phyloP scores from a whole-genome alignment of 2,329 filamentous ascomycete species.

The Venturia asperata region DNA sequence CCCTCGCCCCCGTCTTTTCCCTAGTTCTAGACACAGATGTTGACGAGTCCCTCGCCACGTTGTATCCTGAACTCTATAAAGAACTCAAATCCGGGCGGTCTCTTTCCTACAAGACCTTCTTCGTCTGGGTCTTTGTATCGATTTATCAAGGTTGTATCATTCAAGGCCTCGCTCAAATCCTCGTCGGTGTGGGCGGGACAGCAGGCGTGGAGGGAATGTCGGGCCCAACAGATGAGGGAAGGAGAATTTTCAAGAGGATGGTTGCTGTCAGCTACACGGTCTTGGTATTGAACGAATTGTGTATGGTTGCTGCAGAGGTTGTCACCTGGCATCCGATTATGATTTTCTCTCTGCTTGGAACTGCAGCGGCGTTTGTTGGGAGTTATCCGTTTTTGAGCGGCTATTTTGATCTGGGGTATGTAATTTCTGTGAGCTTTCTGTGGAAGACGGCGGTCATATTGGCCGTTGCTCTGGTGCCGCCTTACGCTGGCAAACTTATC shows the following conservation, averaged over 20 bases:
- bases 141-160: slow-evolving; percentile 95
- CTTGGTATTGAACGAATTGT: slow-evolving; percentile 84
- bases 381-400: slow-evolving; percentile 76
- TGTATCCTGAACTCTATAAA: slow-evolving; percentile 96
- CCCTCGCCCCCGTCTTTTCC: slow-evolving; percentile 84
- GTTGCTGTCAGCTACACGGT: slow-evolving; percentile 88
- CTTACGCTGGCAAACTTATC: slow-evolving; percentile 80
- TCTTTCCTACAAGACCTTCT: slow-evolving; percentile 88
- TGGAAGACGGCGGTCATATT: slow-evolving; percentile 81
- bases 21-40: slow-evolving; percentile 93
- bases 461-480: slow-evolving; percentile 74
- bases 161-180: slow-evolving; percentile 83
- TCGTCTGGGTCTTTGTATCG: slow-evolving; percentile 90
- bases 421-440: slow-evolving; percentile 72
- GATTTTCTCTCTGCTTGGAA: slow-evolving; percentile 77
- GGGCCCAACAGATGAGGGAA: slow-evolving; percentile 20
- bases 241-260: slow-evolving; percentile 48
- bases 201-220: background rate
- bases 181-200: slow-evolving; percentile 57
- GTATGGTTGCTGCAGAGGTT: slow-evolving; percentile 95
- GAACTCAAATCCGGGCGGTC: slow-evolving; percentile 86
- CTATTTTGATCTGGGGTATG: slow-evolving; percentile 82
- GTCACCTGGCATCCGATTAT: slow-evolving; percentile 96
- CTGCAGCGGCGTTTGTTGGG: slow-evolving; percentile 69
- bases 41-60: slow-evolving; percentile 83